Conservation (phyloP, 345 rosid species). For the Psidium friedrichsthalianum region DNA sequence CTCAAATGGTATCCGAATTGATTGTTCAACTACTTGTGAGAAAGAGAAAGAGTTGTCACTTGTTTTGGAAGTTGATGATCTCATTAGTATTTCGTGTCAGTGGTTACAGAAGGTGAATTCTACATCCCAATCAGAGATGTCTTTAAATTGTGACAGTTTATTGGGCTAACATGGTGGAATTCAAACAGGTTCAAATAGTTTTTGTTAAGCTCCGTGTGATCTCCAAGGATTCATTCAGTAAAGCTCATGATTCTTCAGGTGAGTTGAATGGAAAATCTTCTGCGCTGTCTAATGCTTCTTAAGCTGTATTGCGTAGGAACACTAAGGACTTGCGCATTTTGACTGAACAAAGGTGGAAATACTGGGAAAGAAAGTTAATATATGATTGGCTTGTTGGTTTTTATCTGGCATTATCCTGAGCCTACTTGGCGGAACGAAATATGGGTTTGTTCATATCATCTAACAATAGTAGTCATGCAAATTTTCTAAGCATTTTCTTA, state of each 20-base stretch:
- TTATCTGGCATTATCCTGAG: not conserved
- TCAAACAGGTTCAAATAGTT: constrained; percentile 45
- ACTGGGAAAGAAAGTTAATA: not conserved
- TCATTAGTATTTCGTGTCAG: constrained; percentile 43
- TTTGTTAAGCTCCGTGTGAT: constrained; percentile 39
- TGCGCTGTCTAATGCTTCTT: not conserved
- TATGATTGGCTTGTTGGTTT: not conserved
- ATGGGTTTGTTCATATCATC: not conserved
- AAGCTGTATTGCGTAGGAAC: not conserved
- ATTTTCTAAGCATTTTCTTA: not conserved
- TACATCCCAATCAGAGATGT: not conserved
- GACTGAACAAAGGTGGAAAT: not conserved
- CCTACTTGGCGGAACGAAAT: not conserved
- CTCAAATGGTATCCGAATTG: constrained; percentile 33
- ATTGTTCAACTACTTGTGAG: constrained; percentile 21
- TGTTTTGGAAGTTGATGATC: constrained; percentile 64
- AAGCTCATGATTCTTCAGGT: constrained; percentile 36
- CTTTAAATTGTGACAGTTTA: not conserved
- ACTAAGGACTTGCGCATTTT: not conserved
- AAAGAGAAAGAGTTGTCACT: constrained; percentile 25
- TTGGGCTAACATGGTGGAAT: not conserved
- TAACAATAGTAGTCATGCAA: not conserved
- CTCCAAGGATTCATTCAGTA: constrained; percentile 27
- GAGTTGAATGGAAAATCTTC: not conserved
- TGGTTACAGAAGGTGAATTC: constrained; percentile 60